Evolutionary conservation across 116 monocot species (phyloP).

Genomic region (Dioscorea cayenensis): DNA sequence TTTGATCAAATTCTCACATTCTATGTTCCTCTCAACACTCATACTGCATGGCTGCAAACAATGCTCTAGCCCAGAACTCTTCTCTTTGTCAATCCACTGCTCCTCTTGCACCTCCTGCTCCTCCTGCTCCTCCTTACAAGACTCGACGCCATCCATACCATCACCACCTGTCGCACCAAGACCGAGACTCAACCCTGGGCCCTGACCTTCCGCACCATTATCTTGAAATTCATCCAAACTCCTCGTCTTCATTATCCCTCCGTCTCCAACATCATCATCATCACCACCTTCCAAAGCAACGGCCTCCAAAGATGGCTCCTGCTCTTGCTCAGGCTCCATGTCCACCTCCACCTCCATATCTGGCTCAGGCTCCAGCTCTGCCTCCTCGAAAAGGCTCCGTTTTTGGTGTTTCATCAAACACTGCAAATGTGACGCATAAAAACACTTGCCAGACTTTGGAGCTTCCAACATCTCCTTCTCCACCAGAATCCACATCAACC

Average conservation of each 20-base stretch:
- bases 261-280: constrained; percentile 20
- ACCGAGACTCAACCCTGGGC: constrained; percentile 28
- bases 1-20: constrained; percentile 27
- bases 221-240: constrained; percentile 13
- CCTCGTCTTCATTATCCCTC: background rate
- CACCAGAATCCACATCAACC: constrained; percentile 68
- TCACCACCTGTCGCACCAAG: constrained; percentile 10
- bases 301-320: constrained; percentile 7
- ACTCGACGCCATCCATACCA: constrained; percentile 14
- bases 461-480: constrained; percentile 68
- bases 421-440: constrained; percentile 82
- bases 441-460: constrained; percentile 43
- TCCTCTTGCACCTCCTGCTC: constrained; percentile 10
- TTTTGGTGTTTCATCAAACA: constrained; percentile 54
- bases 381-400: constrained; percentile 41
- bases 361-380: constrained; percentile 15
- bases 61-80: constrained; percentile 21
- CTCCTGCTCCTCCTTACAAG: constrained; percentile 15
- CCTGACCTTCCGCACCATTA: background rate
- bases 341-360: constrained; percentile 12
- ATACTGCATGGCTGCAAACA: constrained; percentile 34
- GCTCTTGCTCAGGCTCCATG: constrained; percentile 8
- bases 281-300: constrained; percentile 7
- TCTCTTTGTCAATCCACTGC: constrained; percentile 16
- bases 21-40: constrained; percentile 19